Evolutionary conservation across 352 stramenopile species (phyloP).

Genomic region (Globisporangium acanthophoron): DNA sequence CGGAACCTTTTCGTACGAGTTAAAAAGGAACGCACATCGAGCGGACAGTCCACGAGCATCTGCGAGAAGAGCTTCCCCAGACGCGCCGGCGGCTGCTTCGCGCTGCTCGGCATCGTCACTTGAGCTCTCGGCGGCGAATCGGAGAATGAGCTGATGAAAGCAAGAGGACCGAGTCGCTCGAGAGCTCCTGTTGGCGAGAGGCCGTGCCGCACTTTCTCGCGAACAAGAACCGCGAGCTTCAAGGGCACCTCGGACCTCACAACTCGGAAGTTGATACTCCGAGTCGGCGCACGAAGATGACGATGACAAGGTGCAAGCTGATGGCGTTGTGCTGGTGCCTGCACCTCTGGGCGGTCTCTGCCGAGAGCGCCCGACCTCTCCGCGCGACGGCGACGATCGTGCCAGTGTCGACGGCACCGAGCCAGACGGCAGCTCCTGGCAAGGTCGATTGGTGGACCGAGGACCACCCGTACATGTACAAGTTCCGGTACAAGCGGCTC

Average conservation of each 20-base stretch:
- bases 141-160: constrained; percentile 2
- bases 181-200: no score
- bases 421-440: not conserved
- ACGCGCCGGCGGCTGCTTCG: constrained; percentile 28
- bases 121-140: constrained; percentile 3
- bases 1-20: no score
- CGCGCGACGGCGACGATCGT: not conserved
- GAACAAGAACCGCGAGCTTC: no score
- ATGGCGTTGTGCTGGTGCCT: not conserved
- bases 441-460: constrained; percentile 34
- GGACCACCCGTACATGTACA: constrained; percentile 41
- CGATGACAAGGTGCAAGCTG: not conserved
- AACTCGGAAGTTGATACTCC: no score
- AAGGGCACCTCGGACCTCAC: no score
- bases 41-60: constrained; percentile 59
- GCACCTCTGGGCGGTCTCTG: not conserved
- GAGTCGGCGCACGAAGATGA: no score
- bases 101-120: constrained; percentile 5
- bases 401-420: not conserved
- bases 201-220: no score
- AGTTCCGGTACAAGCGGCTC: constrained; percentile 29
- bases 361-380: not conserved
- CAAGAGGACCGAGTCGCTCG: no score
- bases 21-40: constrained; percentile 33
- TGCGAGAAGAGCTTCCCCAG: constrained; percentile 66